Evolutionary conservation across 495 filamentous ascomycete species (phyloP).

Genomic region (Penicillium riverlandense): DNA sequence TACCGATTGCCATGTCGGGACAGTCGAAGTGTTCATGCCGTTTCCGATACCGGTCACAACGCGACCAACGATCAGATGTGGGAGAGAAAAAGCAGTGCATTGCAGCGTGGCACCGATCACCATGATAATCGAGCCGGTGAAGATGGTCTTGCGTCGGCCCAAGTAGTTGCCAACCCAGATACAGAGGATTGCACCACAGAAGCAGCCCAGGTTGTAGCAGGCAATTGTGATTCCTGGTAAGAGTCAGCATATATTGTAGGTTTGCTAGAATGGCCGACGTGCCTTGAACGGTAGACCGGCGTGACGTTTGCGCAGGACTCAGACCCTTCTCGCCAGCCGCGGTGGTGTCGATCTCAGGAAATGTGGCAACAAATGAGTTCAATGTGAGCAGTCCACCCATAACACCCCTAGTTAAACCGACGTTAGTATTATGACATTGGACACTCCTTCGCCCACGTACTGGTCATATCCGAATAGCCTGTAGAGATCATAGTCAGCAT

Average conservation of each 20-base stretch:
- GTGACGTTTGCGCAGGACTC: constrained; percentile 18
- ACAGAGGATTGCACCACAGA: constrained; percentile 57
- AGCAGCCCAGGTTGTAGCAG: constrained; percentile 66
- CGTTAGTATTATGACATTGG: too few relatives aligned
- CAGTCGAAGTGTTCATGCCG: constrained; percentile 46
- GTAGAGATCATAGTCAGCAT: constrained; percentile 2
- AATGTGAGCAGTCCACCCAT: constrained; percentile 51
- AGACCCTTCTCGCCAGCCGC: constrained; percentile 15
- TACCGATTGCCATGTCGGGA: constrained; percentile 13
- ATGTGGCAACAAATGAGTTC: constrained; percentile 37
- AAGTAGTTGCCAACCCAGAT: constrained; percentile 66
- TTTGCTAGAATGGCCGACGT: constrained; percentile 2
- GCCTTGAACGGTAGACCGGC: constrained; percentile 46
- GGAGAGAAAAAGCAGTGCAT: constrained; percentile 48
- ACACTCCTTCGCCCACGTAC: constrained; percentile 6
- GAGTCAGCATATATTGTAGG: not conserved
- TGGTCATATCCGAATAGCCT: constrained; percentile 34
- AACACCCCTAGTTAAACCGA: constrained; percentile 29
- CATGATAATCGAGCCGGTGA: constrained; percentile 64
- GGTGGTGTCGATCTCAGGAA: constrained; percentile 46
- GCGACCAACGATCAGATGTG: constrained; percentile 56
- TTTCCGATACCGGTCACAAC: constrained; percentile 63
- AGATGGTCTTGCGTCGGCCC: constrained; percentile 63
- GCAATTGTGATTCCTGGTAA: constrained; percentile 48
- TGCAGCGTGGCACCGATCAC: constrained; percentile 62